A percentile compares a stretch with the other conserved stretches of the same genome.
Conservation (phyloP, 192 early-diverging fungal genomes). For the Rhizophagus sp. region DNA sequence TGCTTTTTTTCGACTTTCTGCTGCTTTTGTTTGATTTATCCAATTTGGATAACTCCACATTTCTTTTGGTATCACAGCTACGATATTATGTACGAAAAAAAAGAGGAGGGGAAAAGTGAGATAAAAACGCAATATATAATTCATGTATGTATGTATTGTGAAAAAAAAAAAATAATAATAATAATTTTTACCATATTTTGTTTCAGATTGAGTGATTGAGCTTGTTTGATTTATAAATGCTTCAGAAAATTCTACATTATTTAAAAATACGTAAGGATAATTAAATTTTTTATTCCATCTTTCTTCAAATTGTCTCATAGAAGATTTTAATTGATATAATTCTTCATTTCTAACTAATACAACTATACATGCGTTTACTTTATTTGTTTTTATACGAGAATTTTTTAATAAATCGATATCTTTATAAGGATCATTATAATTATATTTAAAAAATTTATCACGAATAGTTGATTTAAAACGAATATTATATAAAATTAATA, state of each 20-base stretch:
- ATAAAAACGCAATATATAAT: too few relatives aligned
- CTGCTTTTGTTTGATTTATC: conserved; percentile 69
- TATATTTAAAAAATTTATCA: neutral
- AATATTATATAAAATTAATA: neutral
- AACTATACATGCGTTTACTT: conserved; percentile 70
- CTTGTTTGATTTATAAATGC: conserved; percentile 62
- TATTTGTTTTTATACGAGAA: neutral
- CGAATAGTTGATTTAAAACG: too few relatives aligned
- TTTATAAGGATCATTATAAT: neutral
- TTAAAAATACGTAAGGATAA: conserved; percentile 87
- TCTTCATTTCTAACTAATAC: conserved; percentile 74
- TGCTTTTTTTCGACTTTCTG: conserved; percentile 59
- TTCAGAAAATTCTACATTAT: conserved; percentile 73
- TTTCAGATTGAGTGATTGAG: conserved; percentile 34
- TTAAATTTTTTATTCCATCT: conserved; percentile 72
- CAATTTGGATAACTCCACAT: conserved; percentile 77
- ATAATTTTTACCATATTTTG: conserved; percentile 20
- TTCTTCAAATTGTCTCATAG: conserved; percentile 71
- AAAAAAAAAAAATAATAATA: too few relatives aligned
- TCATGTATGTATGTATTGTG: too few relatives aligned
- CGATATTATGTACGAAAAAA: neutral
- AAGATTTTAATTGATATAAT: conserved; percentile 58
- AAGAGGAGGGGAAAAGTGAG: too few relatives aligned
- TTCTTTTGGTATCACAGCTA: conserved; percentile 66
- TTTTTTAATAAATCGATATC: neutral